A percentile compares a stretch with the other conserved stretches of the same genome.
Evolutionary conservation across 306 rosid genomes (phyloP).

Genomic region (Vigna trinervia): DNA sequence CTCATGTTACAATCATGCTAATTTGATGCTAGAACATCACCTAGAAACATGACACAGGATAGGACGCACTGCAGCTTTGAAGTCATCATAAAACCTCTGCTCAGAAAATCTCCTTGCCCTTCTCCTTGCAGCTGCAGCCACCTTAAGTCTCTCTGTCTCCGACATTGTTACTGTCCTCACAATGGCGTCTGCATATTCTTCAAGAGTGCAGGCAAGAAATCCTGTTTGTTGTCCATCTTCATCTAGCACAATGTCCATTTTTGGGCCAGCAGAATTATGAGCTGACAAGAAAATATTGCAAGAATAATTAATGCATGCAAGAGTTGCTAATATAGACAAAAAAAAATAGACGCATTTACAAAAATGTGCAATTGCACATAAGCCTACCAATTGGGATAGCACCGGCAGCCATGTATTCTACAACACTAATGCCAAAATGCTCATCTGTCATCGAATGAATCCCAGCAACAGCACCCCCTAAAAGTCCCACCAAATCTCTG

Average conservation of each 20-base stretch:
- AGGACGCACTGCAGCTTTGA: constrained; percentile 73
- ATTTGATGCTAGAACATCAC: constrained; percentile 39
- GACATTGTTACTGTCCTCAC: constrained; percentile 66
- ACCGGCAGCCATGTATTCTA: constrained; percentile 98
- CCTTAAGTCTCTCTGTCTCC: constrained; percentile 63
- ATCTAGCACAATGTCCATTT: constrained; percentile 88
- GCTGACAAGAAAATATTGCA: constrained; percentile 57
- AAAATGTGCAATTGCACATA: constrained; percentile 15
- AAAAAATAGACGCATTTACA: background rate
- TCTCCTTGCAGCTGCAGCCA: constrained; percentile 88
- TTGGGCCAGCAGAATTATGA: constrained; percentile 97
- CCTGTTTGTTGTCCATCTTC: constrained; percentile 89
- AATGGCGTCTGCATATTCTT: constrained; percentile 90
- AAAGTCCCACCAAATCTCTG: constrained; percentile 83
- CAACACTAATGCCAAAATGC: constrained; percentile 95
- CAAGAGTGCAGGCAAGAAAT: constrained; percentile 71
- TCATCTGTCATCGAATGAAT: constrained; percentile 98
- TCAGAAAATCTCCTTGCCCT: constrained; percentile 88
- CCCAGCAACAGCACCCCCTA: constrained; percentile 82
- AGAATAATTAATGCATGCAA: constrained; percentile 31
- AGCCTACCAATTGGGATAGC: constrained; percentile 90
- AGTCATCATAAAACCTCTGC: constrained; percentile 79
- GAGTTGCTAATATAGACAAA: background rate
- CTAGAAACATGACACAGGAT: constrained; percentile 50
- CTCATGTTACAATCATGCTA: background rate